Base-by-base conservation (phyloP, 176 grass and related monocot genomes). In the Pontederia crassipes region DNA sequence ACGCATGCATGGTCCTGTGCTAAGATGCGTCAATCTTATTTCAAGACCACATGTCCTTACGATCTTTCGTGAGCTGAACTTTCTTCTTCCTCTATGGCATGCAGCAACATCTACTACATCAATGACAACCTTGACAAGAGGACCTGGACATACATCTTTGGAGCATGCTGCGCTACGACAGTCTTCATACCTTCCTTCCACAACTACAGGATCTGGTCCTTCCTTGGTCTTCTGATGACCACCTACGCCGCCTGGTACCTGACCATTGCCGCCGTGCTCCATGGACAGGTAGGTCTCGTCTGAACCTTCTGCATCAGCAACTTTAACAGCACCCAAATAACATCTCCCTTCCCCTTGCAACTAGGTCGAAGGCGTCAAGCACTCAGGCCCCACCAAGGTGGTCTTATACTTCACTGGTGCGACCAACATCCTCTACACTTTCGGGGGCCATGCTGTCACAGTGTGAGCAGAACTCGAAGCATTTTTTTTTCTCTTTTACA, bases 391-490 rank as follows among this genome's bases (percentile, higher is more conserved):
- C 0, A 76, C 15, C 67, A 92, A 85, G 79, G 81, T 92, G 84
- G 93, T 98, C 32, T 64, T 98, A 50, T 98, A 98, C 77, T 98
- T 98, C 87, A 98, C 93, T 0, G 93, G 93, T 9, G 84, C 93
- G 54, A 98, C 93, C 57, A 98, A 98, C 79, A 98, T 98, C 54
- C 87, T 98, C 55, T 98, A 98, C 76, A 98, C 93, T 48, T 98
- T 98, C 58, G 93, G 93, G 73, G 93, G 93, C 12, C 93, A 97
- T 65, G 93, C 93, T 74, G 93, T 97, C 64, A 97, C 93, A 29
- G 93, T 97, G 92, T 95, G 86, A 83, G 69, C 32, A 40, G 32
- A 40, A 40, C 6, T 40, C 32, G 32, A 40, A 40, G 32, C 32
- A 4, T 40, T 40, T 40, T 40, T 35, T 40, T 40, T 40, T 4